A percentile compares a stretch with the other conserved stretches of the same genome.
These are phyloP conservation scores for Coemansia furcata DNA, from an alignment of 192 early-diverging fungal species.

Conservation along the genomic window DNA sequence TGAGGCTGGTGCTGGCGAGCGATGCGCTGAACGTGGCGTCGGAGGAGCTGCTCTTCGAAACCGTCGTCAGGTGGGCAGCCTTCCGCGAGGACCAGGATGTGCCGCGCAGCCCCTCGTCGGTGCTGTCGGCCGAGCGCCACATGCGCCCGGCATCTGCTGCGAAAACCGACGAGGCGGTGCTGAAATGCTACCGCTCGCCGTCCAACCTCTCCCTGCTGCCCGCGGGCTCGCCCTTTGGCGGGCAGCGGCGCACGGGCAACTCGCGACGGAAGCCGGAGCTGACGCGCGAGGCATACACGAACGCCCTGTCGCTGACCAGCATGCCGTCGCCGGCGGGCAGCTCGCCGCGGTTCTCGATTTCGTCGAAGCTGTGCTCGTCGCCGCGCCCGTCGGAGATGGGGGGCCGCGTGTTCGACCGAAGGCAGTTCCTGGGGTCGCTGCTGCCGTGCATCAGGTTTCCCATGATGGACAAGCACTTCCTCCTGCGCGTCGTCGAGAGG, in stretches of 20 bases:
- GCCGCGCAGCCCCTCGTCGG: not conserved
- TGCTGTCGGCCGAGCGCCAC: constrained; percentile 28
- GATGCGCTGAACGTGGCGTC: constrained; percentile 41
- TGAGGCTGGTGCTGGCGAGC: constrained; percentile 37
- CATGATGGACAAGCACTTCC: constrained; percentile 44
- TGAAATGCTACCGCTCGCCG: constrained; percentile 46
- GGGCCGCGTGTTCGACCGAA: constrained; percentile 29
- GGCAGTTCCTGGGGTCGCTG: constrained; percentile 25
- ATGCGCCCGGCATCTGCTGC: not conserved
- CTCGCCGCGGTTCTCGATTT: constrained; percentile 21
- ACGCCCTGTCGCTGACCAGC: not conserved
- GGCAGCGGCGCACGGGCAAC: not conserved
- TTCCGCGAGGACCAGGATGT: constrained; percentile 34
- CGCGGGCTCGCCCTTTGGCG: constrained; percentile 24
- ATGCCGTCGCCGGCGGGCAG: not conserved
- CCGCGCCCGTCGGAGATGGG: not conserved
- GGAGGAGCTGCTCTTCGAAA: constrained; percentile 44
- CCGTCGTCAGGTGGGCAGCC: constrained; percentile 38
- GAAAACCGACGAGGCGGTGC: constrained; percentile 31
- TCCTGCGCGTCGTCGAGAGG: constrained; percentile 45
- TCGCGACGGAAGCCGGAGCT: constrained; percentile 34
- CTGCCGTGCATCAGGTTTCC: constrained; percentile 48
- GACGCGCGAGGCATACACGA: constrained; percentile 39
- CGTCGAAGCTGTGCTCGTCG: constrained; percentile 17
- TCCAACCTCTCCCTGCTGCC: constrained; percentile 37